Base-by-base conservation (phyloP, 371 early-diverging fungal species). In the Mucor circinelloides region DNA sequence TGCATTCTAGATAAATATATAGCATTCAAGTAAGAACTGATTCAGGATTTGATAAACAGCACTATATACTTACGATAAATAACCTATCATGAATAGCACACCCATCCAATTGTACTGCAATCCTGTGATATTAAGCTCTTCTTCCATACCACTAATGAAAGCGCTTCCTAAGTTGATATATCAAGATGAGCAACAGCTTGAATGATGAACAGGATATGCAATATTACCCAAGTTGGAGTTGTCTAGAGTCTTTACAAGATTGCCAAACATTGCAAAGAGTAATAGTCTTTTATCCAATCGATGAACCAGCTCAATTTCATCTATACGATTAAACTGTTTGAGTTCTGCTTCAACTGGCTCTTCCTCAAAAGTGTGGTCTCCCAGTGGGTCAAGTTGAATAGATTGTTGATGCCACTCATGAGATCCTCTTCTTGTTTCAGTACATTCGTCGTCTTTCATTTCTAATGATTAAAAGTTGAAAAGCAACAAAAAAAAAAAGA, bases 81-180 rank as follows among this genome's bases (percentile, higher is more conserved):
- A 83, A 1, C 83, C 83, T 38, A 73, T 60, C 71, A 74, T 77
- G 52, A 83, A 83, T 13, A 80, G 9, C 0, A 78, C 74, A 2
- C 68, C 63, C 79, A 83, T 80, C 83, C 83, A 83, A 38, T 83
- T 83, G 60, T 78, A 81, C 44, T 83, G 73, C 12, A 76, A 19
- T 0, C 79, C 79, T 28, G 74, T 70, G 7, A 76, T 58, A 46
- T 73, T 56, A 23, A 79, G 54, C 42, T 81, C 84, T 72, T 84
- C 81, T 74, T 84, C 84, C 77, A 84, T 78, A 6, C 84, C 84
- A 60, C 81, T 81, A 23, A 83, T 83, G 63, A 77, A 83, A 1
- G 84, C 84, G 63, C 74, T 83, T 9, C 52, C 80, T 80, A 63
- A 9, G 30, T 3, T 50, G 21, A 50, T 50, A 12, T 50, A 23